Evolutionary conservation across 495 filamentous ascomycete genomes (phyloP), one percentile per base, ranked within the genome.

Genomic region (Cetradonia linearis): DNA sequence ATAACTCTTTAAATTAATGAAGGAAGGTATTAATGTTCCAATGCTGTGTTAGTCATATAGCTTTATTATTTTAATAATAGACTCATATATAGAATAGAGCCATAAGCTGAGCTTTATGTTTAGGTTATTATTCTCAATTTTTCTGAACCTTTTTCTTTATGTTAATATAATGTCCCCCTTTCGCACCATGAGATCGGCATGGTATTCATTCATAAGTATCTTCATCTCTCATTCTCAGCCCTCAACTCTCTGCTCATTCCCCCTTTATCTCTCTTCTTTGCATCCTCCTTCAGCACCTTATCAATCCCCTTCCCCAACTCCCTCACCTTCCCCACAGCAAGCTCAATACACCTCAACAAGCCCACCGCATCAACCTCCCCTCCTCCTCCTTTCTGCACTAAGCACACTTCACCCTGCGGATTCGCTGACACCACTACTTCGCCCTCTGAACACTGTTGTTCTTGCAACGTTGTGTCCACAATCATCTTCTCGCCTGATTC

Each of bases 391-490:
- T 97, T 98, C 31, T 89, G 85, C 60, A 96, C 78, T 73, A 91
- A 87, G 67, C 91, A 96, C 25, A 96, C 81, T 73, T 97, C 93
- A 1, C 94, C 93, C 65, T 89, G 83, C 59, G 83, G 80, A 71
- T 97, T 97, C 69, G 95, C 75, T 14, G 85, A 88, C 56, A 98
- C 81, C 1, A 95, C 86, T 48, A 92, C 78, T 68, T 89, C 88
- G 20, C 86, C 91, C 40, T 91, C 86, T 3, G 89, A 80, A 34
- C 91, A 77, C 70, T 92, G 87, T 73, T 97, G 92, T 70, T 98
- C 93, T 60, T 86, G 74, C 64, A 85, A 76, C 23, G 79, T 89
- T 5, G 91, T 83, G 73, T 98, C 93, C 8, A 92, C 60, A 36
- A 95, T 69, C 58, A 86, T 77, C 7, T 79, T 77, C 50, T 42